Evolutionary conservation across 768 basidiomycete species (phyloP), one percentile per base, ranked within the genome.

Genomic region (Lactifluus rugatus): DNA sequence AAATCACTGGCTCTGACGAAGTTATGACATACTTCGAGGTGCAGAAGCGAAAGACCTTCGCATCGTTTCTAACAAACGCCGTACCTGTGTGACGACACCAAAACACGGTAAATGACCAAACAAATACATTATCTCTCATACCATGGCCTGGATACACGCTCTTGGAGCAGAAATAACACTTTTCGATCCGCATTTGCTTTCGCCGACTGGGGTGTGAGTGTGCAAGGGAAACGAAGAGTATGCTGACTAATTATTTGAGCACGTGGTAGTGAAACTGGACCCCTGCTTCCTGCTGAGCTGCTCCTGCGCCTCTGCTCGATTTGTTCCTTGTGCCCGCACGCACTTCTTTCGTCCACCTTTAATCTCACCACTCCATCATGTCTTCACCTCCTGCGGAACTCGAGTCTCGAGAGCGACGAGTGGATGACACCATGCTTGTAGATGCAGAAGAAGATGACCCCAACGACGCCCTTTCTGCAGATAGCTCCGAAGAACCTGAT

Each of bases 131-230:
- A 26, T 11, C 11, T 64, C 78, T 56, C 55, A 11, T 62, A 86
- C 94, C 96, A 67, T 96, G 93, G 11, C 96, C 95, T 1, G 95
- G 96, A 70, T 99, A 99, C 65, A 96, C 88, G 70, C 80, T 94
- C 57, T 89, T 90, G 32, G 93, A 96, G 76, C 95, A 99, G 72
- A 99, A 98, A 70, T 95, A 97, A 70, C 95, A 98, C 77, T 94
- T 94, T 76, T 96, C 95, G 63, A 97, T 87, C 67, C 93, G 82
- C 93, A 96, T 94, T 66, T 37, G 14, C 37, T 11, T 46, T 46
- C 9, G 41, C 28, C 16, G 37, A 41, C 41, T 41, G 2, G 44
- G 14, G 45, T 7, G 21, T 16, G 1, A 9, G 26, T 16, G 26
- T 11, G 57, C 14, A 23, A 14, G 31, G 8, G n/a, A 14, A 13